These are phyloP conservation scores for Suillus subalutaceus DNA, from an alignment of 768 basidiomycete genomes.

Conservation along the genomic window DNA sequence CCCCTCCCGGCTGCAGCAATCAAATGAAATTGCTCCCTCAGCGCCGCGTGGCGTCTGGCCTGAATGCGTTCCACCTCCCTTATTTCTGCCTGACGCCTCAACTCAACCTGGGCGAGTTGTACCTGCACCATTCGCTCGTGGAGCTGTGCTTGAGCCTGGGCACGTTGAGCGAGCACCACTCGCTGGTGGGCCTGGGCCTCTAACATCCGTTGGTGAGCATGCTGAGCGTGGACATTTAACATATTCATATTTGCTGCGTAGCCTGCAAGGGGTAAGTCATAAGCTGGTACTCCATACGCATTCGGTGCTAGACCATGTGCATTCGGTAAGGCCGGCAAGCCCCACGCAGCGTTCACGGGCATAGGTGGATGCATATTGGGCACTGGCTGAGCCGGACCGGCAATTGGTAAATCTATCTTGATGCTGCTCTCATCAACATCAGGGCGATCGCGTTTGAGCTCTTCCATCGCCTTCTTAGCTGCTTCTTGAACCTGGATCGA, in stretches of 20 bases:
- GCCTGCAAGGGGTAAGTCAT: not conserved
- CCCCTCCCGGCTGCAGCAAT: not conserved
- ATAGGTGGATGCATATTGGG: not conserved
- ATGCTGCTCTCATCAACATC: constrained; percentile 63
- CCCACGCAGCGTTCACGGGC: not conserved
- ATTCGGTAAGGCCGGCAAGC: not conserved
- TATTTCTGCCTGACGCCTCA: not conserved
- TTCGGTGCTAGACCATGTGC: not conserved
- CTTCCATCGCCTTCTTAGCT: constrained; percentile 64
- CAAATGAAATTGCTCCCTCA: not conserved
- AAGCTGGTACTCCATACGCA: not conserved
- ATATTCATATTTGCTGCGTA: not conserved
- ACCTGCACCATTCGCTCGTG: not conserved
- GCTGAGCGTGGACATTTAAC: not conserved
- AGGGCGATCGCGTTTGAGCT: constrained; percentile 61
- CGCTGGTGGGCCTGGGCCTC: not conserved
- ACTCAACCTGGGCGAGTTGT: not conserved
- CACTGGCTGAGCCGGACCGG: constrained; percentile 30
- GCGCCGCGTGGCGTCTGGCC: not conserved
- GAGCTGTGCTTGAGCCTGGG: not conserved
- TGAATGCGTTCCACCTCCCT: not conserved
- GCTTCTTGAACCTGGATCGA: constrained; percentile 63
- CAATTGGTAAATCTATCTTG: constrained; percentile 63
- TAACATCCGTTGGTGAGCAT: not conserved
- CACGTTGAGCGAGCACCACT: not conserved